Base-by-base conservation (phyloP, 169 alveolate genomes). In the Babesia gibsoni region DNA sequence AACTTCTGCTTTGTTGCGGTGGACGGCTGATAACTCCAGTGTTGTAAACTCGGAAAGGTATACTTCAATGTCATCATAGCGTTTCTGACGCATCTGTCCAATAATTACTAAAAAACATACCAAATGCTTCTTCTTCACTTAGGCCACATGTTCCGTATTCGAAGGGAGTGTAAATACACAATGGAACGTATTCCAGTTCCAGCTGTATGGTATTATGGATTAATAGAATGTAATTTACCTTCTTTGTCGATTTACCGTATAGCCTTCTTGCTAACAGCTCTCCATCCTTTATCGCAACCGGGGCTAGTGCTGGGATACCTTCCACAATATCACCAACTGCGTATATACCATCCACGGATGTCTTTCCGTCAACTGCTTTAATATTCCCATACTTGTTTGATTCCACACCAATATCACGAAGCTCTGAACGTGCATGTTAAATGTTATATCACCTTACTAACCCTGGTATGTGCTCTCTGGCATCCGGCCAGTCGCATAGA, bases 241-340 rank as follows among this genome's bases (percentile, higher is more conserved):
- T 56, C 69, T 89, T 86, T 20, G 84, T 86, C 6, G 91, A 81
- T 9, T 87, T 89, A 10, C 90, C 94, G 52, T 91, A 96, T 30
- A 98, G 87, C 37, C 99, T 89, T 52, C 91, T 81, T n/a, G 98
- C 96, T 37, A 98, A 90, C n/a, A 93, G 72, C 59, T 91, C 96
- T 9, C 99, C 99, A 25, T 98, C 98, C 70, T 91, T 94, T 8
- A 96, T 92, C n/a, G 99, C 99, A 20, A 95, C 98, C 12, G 99
- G 99, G 2, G 99, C 97, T 36, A 98, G 73, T 72, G 95, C 98
- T 20, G 98, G 98, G 37, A 89, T 78, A 48, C 96, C 97, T 33
- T 91, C 92, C 20, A 92, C 91, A n/a, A 93, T 92, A 72, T 96
- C 99, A 7, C 99, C 99, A 33, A 95, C 95, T 12, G 98, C 98